Percentiles rank a stretch among this genome's conserved stretches.
These are phyloP conservation scores for Stenocarpella maydis DNA, from an alignment of 2,329 filamentous ascomycete genomes.

Conservation along the genomic window DNA sequence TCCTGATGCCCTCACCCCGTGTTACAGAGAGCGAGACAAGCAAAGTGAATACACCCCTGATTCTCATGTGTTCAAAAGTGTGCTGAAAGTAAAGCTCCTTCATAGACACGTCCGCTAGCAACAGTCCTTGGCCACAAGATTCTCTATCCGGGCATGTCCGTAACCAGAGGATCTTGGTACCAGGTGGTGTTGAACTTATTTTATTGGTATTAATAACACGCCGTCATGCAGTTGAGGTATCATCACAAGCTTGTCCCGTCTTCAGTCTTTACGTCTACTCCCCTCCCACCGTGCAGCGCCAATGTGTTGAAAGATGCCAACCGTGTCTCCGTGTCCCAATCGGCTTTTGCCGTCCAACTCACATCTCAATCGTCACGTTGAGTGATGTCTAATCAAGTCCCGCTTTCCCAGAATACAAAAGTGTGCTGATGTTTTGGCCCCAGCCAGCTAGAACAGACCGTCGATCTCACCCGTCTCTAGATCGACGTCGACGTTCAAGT, in stretches of 20 bases:
- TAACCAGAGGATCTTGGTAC: neutral
- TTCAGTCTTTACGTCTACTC: neutral
- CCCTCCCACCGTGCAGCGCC: constrained; percentile 7
- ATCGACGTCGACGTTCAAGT: constrained; percentile 90
- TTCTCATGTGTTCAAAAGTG: no score
- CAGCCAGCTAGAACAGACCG: constrained; percentile 78
- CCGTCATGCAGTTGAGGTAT: constrained; percentile 31
- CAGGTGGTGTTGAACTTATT: constrained; percentile 24
- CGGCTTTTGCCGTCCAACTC: neutral
- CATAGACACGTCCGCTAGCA: no score
- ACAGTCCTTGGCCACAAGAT: no score
- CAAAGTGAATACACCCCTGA: no score
- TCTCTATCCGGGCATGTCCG: no score
- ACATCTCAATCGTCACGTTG: constrained; percentile 16
- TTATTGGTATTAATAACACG: constrained; percentile 18
- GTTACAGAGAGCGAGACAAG: no score
- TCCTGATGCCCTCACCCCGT: no score
- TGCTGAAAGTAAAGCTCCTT: no score
- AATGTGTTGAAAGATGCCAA: constrained; percentile 35
- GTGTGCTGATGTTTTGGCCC: neutral
- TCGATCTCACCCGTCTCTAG: constrained; percentile 85
- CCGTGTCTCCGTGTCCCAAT: constrained; percentile 17
- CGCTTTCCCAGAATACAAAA: neutral
- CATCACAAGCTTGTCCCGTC: constrained; percentile 25
- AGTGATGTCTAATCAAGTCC: neutral